Conservation (phyloP, 2,329 filamentous ascomycete genomes). For the Stagonosporopsis chrysanthemi region DNA sequence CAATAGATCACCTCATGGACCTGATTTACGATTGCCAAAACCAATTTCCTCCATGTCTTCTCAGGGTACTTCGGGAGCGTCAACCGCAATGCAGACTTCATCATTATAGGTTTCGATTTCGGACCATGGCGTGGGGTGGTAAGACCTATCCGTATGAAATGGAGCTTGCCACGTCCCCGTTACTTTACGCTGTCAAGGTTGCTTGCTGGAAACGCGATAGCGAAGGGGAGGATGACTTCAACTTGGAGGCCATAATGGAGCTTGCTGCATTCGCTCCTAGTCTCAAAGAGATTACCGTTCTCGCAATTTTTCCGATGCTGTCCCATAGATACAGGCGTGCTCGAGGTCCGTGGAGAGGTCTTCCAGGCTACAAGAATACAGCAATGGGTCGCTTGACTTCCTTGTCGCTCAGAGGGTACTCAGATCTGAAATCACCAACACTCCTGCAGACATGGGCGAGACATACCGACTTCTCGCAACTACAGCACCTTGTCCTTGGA, state of each 20-base stretch:
- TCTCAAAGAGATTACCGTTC: constrained; percentile 27
- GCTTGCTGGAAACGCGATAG: not conserved
- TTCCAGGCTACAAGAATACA: constrained; percentile 22
- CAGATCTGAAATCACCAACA: not conserved
- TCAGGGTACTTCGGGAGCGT: not conserved
- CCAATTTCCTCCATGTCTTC: not conserved
- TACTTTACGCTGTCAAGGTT: not conserved
- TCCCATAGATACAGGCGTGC: not conserved
- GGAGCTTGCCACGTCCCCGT: no score
- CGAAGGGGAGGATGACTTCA: not conserved
- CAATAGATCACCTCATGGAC: not conserved
- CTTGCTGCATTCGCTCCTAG: constrained; percentile 28
- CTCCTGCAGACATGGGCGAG: constrained; percentile 25
- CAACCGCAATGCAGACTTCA: not conserved
- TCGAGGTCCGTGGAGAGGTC: constrained; percentile 24
- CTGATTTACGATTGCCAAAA: not conserved
- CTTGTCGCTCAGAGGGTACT: constrained; percentile 22
- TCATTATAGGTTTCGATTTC: not conserved
- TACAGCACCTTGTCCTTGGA: constrained; percentile 27
- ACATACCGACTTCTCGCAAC: constrained; percentile 27
- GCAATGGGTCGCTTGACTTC: constrained; percentile 24
- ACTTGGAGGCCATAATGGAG: not conserved
- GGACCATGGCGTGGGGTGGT: not conserved
- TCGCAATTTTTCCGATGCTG: not conserved
- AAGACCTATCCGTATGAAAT: not conserved